phyloP scores from a whole-genome alignment of 148 eudicot species.

The Silene latifolia region DNA sequence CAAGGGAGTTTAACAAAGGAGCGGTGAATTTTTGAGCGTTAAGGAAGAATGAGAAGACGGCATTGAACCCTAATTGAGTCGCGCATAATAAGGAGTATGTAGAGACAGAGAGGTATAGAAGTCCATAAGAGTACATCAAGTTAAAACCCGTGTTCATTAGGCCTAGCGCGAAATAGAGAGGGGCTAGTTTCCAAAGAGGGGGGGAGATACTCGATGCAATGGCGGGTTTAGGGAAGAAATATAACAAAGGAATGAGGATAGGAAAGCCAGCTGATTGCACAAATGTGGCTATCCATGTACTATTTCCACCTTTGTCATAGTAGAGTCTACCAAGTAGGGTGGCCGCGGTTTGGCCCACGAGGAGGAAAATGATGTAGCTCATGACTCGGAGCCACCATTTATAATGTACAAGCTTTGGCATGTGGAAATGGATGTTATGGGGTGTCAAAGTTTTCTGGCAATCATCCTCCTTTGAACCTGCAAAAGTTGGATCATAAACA shows the following conservation, averaged over 20 bases:
- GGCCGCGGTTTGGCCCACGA: slow-evolving; percentile 36
- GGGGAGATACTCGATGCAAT: background rate
- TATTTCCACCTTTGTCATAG: slow-evolving; percentile 42
- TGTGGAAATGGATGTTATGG: background rate
- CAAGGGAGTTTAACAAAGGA: slow-evolving; percentile 38
- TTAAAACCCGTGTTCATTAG: slow-evolving; percentile 16
- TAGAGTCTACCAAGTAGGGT: slow-evolving; percentile 38
- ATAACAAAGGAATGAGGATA: slow-evolving; percentile 24
- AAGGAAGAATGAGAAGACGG: slow-evolving; percentile 37
- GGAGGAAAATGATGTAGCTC: slow-evolving; percentile 28
- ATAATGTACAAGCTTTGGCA: slow-evolving; percentile 24
- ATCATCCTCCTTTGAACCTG: slow-evolving; percentile 18
- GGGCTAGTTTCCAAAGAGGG: slow-evolving; percentile 2
- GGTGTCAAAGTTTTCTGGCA: background rate
- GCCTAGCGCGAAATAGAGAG: slow-evolving; percentile 28
- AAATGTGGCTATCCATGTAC: slow-evolving; percentile 47
- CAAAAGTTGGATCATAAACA: too few species aligned
- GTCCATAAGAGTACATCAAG: slow-evolving; percentile 42
- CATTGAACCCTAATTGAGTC: slow-evolving; percentile 50
- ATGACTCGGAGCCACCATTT: slow-evolving; percentile 33
- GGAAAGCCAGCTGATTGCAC: slow-evolving; percentile 49
- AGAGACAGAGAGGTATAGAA: slow-evolving; percentile 46
- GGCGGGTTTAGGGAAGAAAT: slow-evolving; percentile 12
- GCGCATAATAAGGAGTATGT: slow-evolving; percentile 49
- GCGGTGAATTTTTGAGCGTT: slow-evolving; percentile 47